Evolutionary conservation across 345 rosid species (phyloP).

Genomic region (Syzygium grande): DNA sequence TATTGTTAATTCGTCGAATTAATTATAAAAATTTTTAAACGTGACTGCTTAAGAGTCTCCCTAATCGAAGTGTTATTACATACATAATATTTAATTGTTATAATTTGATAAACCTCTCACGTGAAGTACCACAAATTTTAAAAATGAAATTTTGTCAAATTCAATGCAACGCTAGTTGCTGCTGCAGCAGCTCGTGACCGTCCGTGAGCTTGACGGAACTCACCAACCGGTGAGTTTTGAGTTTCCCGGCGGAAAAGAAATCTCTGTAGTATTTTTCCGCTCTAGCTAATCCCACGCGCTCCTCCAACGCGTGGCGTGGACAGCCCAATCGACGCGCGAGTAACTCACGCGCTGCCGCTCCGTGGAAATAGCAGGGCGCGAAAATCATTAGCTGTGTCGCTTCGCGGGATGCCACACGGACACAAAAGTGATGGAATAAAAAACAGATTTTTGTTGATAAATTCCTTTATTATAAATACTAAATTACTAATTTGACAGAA

Average conservation of each 20-base stretch:
- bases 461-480: not conserved
- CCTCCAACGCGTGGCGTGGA: not conserved
- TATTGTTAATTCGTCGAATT: not conserved
- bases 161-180: not conserved
- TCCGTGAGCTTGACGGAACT: not conserved
- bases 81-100: not conserved
- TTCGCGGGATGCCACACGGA: not conserved
- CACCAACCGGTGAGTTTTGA: not conserved
- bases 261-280: not conserved
- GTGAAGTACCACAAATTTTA: not conserved
- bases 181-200: not conserved
- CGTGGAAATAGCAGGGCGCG: not conserved
- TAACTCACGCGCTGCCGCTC: not conserved
- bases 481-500: not conserved
- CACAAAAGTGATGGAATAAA: not conserved
- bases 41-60: not conserved
- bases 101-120: not conserved
- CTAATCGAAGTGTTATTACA: not conserved
- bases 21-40: accelerated
- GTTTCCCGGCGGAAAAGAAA: not conserved
- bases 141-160: not conserved
- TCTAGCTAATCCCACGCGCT: not conserved
- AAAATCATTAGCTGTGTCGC: not conserved
- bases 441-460: not conserved
- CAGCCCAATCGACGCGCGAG: not conserved